Conservation (phyloP, 164 flowering plant genomes). For the Kingdonia uniflora region DNA sequence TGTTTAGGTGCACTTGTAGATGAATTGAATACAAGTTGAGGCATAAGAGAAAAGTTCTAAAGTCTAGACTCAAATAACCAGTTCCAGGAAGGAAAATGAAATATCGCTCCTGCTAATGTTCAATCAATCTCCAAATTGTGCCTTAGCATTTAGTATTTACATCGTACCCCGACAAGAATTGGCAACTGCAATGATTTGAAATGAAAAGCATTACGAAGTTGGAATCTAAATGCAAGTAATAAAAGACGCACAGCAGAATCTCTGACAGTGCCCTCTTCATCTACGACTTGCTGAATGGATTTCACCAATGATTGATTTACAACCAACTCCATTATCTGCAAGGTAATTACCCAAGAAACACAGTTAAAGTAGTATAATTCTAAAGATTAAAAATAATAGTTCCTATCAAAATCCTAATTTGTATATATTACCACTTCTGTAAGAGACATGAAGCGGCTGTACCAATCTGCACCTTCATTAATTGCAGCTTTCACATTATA, state of each 20-base stretch:
- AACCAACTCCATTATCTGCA: slow-evolving; percentile 9
- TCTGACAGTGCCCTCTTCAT: slow-evolving; percentile 8
- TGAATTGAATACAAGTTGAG: neutral
- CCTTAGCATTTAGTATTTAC: too few species aligned
- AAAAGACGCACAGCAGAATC: slow-evolving; percentile 8
- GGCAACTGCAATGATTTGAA: too few species aligned
- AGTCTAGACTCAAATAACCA: too few species aligned
- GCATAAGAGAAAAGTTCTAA: too few species aligned
- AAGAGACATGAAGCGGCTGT: slow-evolving; percentile 67
- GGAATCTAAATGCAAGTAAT: neutral
- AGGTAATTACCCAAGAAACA: slow-evolving; percentile 8
- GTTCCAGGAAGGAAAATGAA: too few species aligned
- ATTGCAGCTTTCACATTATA: slow-evolving; percentile 44
- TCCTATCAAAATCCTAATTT: neutral
- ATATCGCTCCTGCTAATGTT: too few species aligned
- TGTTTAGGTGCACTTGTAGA: too few species aligned
- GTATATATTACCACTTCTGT: slow-evolving; percentile 49
- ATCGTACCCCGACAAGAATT: too few species aligned
- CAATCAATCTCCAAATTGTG: too few species aligned
- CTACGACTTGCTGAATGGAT: slow-evolving; percentile 5
- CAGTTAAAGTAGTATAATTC: neutral
- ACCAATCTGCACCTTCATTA: slow-evolving; percentile 68
- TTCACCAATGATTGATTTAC: slow-evolving; percentile 6
- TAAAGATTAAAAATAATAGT: neutral
- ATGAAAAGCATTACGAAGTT: too few species aligned